A percentile compares a stretch with the other conserved stretches of the same genome.
Evolutionary conservation across 73 alveolate species (phyloP).

Genomic region (Paramecium tetraurelia): DNA sequence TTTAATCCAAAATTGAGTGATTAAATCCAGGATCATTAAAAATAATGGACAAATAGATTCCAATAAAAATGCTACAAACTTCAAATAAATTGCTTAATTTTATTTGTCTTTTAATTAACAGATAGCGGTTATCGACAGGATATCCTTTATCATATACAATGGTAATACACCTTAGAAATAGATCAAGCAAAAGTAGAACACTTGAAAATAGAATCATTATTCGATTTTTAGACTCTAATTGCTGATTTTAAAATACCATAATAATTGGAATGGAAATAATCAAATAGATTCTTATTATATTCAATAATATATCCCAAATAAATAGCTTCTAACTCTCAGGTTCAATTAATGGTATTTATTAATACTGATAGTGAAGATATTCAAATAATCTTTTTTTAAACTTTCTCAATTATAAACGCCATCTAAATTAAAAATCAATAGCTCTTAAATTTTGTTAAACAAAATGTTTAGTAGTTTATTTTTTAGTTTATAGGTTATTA

Average conservation of each 20-base stretch:
- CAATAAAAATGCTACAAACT: neutral
- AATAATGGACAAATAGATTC: neutral
- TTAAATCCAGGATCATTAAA: neutral
- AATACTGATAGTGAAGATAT: neutral
- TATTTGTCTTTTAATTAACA: neutral
- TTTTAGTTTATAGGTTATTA: neutral
- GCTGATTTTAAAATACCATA: neutral
- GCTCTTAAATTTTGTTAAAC: neutral
- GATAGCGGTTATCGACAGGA: neutral
- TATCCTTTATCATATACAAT: neutral
- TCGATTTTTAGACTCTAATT: neutral
- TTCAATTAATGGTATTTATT: neutral
- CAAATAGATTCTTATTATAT: neutral
- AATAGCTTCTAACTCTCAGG: neutral
- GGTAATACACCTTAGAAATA: neutral
- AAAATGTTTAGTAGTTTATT: neutral
- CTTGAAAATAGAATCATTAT: neutral
- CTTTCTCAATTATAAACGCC: neutral
- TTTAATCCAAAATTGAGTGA: neutral
- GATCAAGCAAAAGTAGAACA: neutral
- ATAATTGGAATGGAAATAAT: neutral
- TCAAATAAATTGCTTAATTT: neutral
- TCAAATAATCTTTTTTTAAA: neutral
- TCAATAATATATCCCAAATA: conserved; percentile 17
- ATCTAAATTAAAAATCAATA: neutral